These are phyloP conservation scores for Termitomyces sp. DNA, from an alignment of 768 basidiomycete genomes.

Conservation along the genomic window DNA sequence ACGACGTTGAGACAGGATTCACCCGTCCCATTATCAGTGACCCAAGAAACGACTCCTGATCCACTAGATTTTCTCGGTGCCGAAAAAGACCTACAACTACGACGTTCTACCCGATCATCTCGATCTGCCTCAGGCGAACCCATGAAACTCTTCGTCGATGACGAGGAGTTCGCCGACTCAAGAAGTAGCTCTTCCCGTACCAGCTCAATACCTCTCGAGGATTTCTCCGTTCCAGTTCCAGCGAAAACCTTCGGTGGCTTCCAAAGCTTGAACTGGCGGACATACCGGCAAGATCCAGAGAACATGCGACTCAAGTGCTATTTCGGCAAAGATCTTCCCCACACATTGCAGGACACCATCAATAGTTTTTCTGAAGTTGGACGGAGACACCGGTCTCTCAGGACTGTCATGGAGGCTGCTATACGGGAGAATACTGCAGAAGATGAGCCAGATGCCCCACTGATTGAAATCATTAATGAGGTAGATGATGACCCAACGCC, in stretches of 20 bases:
- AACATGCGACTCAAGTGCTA: slow-evolving; percentile 27
- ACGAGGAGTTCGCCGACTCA: neutral
- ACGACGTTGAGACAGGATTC: neutral
- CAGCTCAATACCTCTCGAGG: slow-evolving; percentile 8
- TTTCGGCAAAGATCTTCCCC: slow-evolving; percentile 49
- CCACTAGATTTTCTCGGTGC: neutral
- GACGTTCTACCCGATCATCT: slow-evolving; percentile 12
- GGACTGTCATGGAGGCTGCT: slow-evolving; percentile 53
- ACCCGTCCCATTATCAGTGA: neutral
- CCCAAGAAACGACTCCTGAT: neutral
- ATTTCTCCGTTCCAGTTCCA: slow-evolving; percentile 1
- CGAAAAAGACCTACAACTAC: neutral
- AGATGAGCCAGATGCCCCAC: slow-evolving; percentile 66
- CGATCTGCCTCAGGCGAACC: slow-evolving; percentile 11
- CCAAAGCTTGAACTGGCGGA: slow-evolving; percentile 31
- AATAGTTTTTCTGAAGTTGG: slow-evolving; percentile 41
- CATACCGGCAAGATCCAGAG: slow-evolving; percentile 25
- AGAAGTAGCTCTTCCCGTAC: slow-evolving; percentile 4
- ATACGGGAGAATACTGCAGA: slow-evolving; percentile 59
- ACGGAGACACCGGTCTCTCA: slow-evolving; percentile 36
- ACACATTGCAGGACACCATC: slow-evolving; percentile 59
- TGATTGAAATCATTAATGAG: slow-evolving; percentile 60
- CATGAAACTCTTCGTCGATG: neutral
- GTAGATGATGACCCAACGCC: slow-evolving; percentile 68
- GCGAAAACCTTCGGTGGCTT: slow-evolving; percentile 23